Conservation (phyloP, 345 rosid genomes). For the Eucalyptus camaldulensis region DNA sequence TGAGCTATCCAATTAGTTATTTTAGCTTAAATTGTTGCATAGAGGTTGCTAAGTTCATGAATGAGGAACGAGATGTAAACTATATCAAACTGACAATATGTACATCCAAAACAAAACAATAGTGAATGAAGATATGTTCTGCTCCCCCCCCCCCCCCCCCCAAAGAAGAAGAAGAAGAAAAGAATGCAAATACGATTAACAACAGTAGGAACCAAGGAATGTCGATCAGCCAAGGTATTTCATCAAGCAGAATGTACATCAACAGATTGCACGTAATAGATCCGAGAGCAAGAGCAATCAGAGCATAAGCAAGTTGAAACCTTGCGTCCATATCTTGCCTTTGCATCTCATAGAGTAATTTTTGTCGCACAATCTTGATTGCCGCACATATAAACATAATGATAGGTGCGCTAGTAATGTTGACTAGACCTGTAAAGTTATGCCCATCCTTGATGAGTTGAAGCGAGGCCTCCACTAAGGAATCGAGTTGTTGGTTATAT, state of each 20-base stretch:
- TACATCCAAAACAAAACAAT: too few species aligned
- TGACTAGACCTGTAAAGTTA: neutral
- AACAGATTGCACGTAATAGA: accelerated
- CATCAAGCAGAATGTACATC: neutral
- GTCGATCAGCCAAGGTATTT: neutral
- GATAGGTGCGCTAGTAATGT: neutral
- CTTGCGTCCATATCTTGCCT: neutral
- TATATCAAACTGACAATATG: too few species aligned
- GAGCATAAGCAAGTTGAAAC: neutral
- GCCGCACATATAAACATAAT: neutral
- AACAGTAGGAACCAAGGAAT: neutral
- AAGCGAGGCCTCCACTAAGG: neutral
- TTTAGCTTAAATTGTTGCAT: too few species aligned
- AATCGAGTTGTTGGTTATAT: neutral
- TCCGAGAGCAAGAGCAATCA: neutral
- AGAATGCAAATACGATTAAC: neutral
- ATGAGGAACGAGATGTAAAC: too few species aligned
- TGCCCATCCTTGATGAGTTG: too few species aligned
- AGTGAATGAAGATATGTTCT: too few species aligned
- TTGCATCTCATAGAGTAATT: neutral
- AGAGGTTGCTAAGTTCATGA: too few species aligned
- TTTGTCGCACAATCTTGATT: accelerated
- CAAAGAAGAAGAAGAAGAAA: too few species aligned
- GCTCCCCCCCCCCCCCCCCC: too few species aligned
- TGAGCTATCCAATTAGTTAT: too few species aligned